Evolutionary conservation across 306 rosid species (phyloP).

Genomic region (Quercus rubra): DNA sequence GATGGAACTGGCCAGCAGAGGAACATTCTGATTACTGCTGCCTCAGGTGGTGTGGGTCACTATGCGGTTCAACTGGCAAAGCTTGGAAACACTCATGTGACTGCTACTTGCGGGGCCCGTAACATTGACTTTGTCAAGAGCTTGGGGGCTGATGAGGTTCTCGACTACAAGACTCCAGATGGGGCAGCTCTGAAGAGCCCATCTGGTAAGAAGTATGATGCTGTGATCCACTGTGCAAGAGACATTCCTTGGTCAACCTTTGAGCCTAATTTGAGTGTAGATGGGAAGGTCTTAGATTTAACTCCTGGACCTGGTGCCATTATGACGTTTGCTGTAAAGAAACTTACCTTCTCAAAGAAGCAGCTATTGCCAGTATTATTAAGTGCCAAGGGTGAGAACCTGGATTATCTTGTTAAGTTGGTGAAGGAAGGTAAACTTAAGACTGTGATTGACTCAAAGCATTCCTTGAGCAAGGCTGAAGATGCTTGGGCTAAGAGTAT

Average conservation of each 20-base stretch:
- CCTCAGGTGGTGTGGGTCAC: constrained; percentile 67
- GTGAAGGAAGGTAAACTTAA: constrained; percentile 62
- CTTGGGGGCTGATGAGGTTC: constrained; percentile 75
- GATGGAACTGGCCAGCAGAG: constrained; percentile 44
- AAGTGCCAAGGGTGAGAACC: constrained; percentile 34
- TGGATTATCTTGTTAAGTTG: constrained; percentile 38
- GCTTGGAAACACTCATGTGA: constrained; percentile 51
- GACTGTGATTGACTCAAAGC: constrained; percentile 44
- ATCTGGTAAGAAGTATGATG: constrained; percentile 61
- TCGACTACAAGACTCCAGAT: constrained; percentile 66
- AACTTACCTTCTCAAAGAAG: constrained; percentile 58
- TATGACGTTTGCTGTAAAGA: constrained; percentile 31
- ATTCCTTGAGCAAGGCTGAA: constrained; percentile 63
- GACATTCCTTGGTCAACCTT: constrained; percentile 71
- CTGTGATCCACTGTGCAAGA: constrained; percentile 45
- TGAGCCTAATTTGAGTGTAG: constrained; percentile 41
- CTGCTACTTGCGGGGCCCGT: constrained; percentile 77
- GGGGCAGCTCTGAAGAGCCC: constrained; percentile 60
- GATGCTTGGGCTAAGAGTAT: constrained; percentile 79
- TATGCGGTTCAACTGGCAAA: constrained; percentile 73
- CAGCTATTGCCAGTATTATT: constrained; percentile 36
- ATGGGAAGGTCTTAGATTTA: constrained; percentile 55
- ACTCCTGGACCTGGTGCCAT: constrained; percentile 34
- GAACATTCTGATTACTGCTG: constrained; percentile 60
- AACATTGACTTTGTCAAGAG: constrained; percentile 54